These are phyloP conservation scores for Globisporangium paroecandrum DNA, from an alignment of 352 stramenopile genomes.

Conservation along the genomic window DNA sequence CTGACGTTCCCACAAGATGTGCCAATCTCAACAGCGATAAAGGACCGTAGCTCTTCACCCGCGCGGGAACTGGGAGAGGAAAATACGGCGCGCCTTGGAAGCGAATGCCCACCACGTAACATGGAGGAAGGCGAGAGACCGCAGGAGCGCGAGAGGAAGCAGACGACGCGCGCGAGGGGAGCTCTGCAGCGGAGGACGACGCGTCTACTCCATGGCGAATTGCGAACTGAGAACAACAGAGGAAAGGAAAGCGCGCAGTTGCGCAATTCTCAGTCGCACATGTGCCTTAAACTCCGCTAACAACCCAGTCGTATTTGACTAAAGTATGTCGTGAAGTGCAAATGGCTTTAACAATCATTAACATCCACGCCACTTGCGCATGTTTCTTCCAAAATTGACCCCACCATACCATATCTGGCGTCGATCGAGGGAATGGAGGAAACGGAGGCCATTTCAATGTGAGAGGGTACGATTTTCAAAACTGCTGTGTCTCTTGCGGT, in stretches of 20 bases:
- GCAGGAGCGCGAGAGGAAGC: background rate
- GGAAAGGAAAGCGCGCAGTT: background rate
- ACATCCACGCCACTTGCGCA: background rate
- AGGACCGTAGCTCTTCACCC: background rate
- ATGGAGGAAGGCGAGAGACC: background rate
- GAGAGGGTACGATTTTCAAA: background rate
- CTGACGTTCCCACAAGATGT: too few relatives aligned
- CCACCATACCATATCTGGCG: background rate
- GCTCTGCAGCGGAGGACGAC: background rate
- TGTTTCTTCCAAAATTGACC: background rate
- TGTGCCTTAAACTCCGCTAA: background rate
- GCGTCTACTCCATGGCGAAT: constrained; percentile 1
- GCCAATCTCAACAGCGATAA: too few relatives aligned
- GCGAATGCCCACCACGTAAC: background rate
- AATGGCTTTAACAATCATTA: background rate
- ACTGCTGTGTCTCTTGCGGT: background rate
- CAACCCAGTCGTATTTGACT: background rate
- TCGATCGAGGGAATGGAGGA: background rate
- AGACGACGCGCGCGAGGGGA: background rate
- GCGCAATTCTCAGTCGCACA: background rate
- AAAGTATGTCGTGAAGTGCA: background rate
- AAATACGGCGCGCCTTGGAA: background rate
- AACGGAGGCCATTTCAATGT: background rate
- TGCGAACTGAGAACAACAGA: constrained; percentile 1
- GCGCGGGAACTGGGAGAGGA: background rate